Percentiles rank a stretch among this genome's conserved stretches.
Evolutionary conservation across 805 yeast species (phyloP).

Genomic region (Wickerhamomyces subpelliculosus): DNA sequence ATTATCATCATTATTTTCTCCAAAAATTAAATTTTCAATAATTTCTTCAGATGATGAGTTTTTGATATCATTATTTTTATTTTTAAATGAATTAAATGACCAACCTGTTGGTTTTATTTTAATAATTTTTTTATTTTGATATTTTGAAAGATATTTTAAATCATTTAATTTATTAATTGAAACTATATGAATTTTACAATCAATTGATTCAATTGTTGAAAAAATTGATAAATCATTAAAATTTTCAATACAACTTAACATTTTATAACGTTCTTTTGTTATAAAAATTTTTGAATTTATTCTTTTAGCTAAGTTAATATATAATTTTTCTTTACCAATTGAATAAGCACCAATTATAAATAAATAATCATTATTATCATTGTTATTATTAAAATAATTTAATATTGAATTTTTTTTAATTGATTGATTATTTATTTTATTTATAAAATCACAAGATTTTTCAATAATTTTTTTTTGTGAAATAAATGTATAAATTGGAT

Average conservation of each 20-base stretch:
- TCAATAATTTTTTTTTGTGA: slow-evolving; percentile 63
- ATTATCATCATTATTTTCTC: background rate
- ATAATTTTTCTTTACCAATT: slow-evolving; percentile 88
- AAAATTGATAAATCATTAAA: slow-evolving; percentile 2
- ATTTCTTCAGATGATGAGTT: background rate
- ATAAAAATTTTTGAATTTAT: slow-evolving; percentile 47
- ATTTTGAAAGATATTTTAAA: slow-evolving; percentile 21
- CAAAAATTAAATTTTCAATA: slow-evolving; percentile 1
- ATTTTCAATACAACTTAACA: slow-evolving; percentile 3
- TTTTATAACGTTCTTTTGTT: slow-evolving; percentile 26
- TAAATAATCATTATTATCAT: slow-evolving; percentile 31
- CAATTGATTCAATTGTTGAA: slow-evolving; percentile 1
- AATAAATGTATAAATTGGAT: slow-evolving; percentile 72
- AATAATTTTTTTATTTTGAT: slow-evolving; percentile 31
- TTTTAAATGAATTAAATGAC: slow-evolving; percentile 42
- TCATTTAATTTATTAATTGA: slow-evolving; percentile 53
- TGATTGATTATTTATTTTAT: slow-evolving; percentile 26
- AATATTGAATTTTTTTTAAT: slow-evolving; percentile 24
- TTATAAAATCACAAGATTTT: slow-evolving; percentile 48
- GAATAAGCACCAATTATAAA: slow-evolving; percentile 81
- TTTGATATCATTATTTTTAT: background rate
- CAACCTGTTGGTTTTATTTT: slow-evolving; percentile 90
- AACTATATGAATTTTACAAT: slow-evolving; percentile 58
- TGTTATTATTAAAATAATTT: slow-evolving; percentile 25
- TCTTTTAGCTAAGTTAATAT: slow-evolving; percentile 51